Conservation (phyloP, 2,329 filamentous ascomycete species). For the Fusarium heterosporum region DNA sequence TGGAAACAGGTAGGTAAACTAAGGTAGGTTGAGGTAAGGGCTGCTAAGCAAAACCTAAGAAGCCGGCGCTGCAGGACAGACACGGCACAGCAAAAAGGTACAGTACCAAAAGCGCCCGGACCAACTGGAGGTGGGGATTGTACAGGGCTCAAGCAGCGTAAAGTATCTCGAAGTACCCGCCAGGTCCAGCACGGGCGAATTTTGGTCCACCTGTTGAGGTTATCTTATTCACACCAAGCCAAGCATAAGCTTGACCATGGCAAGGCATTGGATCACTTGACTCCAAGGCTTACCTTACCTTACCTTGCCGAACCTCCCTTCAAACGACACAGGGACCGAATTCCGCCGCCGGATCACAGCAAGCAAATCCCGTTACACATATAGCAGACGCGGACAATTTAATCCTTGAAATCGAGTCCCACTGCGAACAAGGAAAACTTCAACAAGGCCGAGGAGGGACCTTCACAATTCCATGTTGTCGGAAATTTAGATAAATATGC, state of each 20-base stretch:
- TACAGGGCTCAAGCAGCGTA: background rate
- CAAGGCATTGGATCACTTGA: background rate
- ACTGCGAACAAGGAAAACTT: background rate
- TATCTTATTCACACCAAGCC: conserved; percentile 5
- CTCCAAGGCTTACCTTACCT: background rate
- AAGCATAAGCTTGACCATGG: background rate
- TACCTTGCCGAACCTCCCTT: background rate
- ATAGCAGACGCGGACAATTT: background rate
- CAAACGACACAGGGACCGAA: background rate
- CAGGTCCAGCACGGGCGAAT: background rate
- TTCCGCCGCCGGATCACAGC: background rate
- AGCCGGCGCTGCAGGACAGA: conserved; percentile 17
- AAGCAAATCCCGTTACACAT: background rate
- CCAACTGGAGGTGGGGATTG: conserved; percentile 24
- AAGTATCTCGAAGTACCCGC: conserved; percentile 27
- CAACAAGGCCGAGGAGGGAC: background rate
- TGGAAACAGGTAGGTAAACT: background rate
- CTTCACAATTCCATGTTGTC: background rate
- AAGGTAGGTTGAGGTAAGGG: conserved; percentile 8
- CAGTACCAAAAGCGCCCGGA: conserved; percentile 18
- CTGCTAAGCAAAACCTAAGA: conserved; percentile 1
- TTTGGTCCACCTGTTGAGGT: conserved; percentile 9
- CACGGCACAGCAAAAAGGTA: conserved; percentile 25
- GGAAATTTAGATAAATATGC: background rate
- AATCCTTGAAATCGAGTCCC: background rate